These are phyloP conservation scores for Globisporangium megalacanthum DNA, from an alignment of 352 stramenopile species.

Conservation along the genomic window DNA sequence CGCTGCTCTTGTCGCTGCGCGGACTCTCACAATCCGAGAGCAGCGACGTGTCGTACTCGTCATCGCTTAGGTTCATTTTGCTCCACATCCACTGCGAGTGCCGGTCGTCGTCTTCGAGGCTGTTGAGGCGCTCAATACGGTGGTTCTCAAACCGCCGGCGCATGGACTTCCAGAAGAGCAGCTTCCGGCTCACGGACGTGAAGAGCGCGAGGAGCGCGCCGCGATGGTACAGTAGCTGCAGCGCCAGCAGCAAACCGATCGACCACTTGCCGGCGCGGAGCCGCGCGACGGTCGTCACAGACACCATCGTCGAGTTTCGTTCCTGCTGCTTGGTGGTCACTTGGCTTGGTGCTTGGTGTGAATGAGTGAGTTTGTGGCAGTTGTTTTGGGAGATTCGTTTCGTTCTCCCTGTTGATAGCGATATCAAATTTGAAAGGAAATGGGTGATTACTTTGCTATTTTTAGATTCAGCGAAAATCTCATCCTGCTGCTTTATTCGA, in stretches of 20 bases:
- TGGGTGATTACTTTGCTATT: no score
- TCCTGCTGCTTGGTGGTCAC: background rate
- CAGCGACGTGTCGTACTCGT: conserved; percentile 18
- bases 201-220: conserved; percentile 39
- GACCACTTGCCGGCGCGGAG: conserved; percentile 10
- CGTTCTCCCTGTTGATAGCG: no score
- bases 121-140: conserved; percentile 63
- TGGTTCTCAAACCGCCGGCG: conserved; percentile 71
- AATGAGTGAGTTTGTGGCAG: background rate
- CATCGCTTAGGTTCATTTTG: conserved; percentile 23
- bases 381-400: background rate
- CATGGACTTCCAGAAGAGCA: conserved; percentile 70
- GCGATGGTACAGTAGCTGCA: conserved; percentile 49
- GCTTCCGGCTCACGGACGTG: conserved; percentile 35
- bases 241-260: conserved; percentile 19
- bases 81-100: conserved; percentile 80
- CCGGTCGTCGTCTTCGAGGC: conserved; percentile 47
- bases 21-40: conserved; percentile 13
- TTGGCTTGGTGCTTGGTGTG: background rate
- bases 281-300: background rate
- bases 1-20: conserved; percentile 12
- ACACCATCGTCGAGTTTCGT: background rate
- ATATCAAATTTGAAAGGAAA: no score
- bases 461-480: no score
- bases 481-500: background rate